Evolutionary conservation across 208 protist genomes (phyloP), one percentile per base, ranked within the genome.

Genomic region (Trypanosoma grayi): DNA sequence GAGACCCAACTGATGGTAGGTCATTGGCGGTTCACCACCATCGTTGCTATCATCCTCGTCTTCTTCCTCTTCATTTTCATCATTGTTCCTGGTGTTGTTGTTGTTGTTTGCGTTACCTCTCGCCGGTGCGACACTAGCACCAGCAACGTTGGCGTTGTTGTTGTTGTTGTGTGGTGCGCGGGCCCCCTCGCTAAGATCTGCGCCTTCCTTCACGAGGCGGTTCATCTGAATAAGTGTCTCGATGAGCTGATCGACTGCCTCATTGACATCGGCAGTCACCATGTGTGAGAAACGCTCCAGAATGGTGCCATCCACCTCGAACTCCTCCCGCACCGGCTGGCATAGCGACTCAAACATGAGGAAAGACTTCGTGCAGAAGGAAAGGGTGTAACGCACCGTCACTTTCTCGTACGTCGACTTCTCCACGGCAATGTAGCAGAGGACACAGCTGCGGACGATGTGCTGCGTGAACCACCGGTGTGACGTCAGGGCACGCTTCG

Each of bases 261-360:
- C 78, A 55, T 93, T 95, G 20, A 95, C 82, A 66, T 95, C 85
- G 0, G 86, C 79, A 13, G 85, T 83, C 9, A 85, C 86, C 90
- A 95, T 95, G 78, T 93, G 86, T 9, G 86, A 95, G 66, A 93
- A 92, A 56, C 83, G 81, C 66, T 95, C 85, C 16, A 95, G 71
- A 70, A 91, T 71, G 25, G 46, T 77, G 28, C 77, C 80, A 60
- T 87, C 75, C 39, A 65, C 51, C 53, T 89, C 76, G 64, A 95
- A 89, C 57, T 90, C 84, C 47, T 81, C 71, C 33, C 79, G 73
- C 30, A 95, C 80, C 20, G 86, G 78, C 25, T 79, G 63, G 61
- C 84, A 93, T 25, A 95, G 71, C 36, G 78, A 72, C 25, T 88
- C 72, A 20, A 73, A 74, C 39, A 70, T 59, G 33, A 95, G 73